phyloP scores from a whole-genome alignment of 169 alveolate genomes.

The Plasmodium gonderi region DNA sequence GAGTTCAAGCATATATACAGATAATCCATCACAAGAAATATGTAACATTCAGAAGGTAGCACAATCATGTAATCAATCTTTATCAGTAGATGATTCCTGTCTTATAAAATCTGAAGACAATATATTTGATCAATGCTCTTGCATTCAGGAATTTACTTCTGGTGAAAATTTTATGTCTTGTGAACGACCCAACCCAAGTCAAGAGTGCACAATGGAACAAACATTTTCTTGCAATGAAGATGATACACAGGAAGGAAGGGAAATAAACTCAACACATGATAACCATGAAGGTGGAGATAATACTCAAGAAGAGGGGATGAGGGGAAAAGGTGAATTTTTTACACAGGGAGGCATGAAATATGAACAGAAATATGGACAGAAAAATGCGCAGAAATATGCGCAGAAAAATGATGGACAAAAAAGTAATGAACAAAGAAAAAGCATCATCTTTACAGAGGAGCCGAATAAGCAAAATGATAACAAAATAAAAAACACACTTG shows the following conservation, averaged over 20 bases:
- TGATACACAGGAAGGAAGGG: too few relatives aligned
- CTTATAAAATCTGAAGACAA: not conserved
- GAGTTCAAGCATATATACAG: not conserved
- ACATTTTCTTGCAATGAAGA: too few relatives aligned
- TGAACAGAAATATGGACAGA: not conserved
- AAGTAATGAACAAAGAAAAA: not conserved
- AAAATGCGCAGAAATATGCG: not conserved
- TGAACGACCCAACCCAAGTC: not conserved
- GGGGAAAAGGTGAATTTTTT: not conserved
- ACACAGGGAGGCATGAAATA: not conserved
- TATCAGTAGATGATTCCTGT: not conserved
- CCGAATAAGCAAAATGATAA: not conserved
- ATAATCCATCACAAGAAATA: constrained; percentile 8
- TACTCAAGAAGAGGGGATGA: too few relatives aligned
- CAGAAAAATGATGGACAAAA: not conserved
- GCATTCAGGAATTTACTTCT: not conserved
- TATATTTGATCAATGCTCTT: not conserved
- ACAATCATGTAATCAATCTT: not conserved
- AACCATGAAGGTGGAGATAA: too few relatives aligned
- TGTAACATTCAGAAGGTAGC: not conserved
- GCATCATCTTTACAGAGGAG: not conserved
- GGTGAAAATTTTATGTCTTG: not conserved
- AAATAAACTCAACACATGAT: too few relatives aligned
- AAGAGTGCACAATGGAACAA: not conserved
- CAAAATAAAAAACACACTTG: not conserved